Evolutionary conservation across 2,329 filamentous ascomycete species (phyloP).

Genomic region (Microdochium nivale): DNA sequence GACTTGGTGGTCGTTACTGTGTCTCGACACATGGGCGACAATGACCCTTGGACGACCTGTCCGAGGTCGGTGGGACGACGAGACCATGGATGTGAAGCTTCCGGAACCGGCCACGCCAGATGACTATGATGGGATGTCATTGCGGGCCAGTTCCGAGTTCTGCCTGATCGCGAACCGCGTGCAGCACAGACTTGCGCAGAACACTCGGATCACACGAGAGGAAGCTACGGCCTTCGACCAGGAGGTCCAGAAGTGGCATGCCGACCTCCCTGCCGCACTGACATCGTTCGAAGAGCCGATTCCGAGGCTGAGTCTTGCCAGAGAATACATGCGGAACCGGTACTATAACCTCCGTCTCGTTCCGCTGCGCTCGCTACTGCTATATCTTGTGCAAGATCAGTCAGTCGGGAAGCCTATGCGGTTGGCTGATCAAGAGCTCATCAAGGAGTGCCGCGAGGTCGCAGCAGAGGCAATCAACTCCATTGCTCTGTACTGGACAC

Average conservation of each 20-base stretch:
- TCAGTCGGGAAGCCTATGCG: not conserved
- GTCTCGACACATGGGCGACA: not conserved
- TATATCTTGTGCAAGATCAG: conserved; percentile 13
- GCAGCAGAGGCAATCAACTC: conserved; percentile 20
- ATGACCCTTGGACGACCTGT: not conserved
- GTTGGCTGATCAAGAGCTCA: conserved; percentile 9
- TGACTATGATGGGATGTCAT: conserved; percentile 14
- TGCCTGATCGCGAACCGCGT: conserved; percentile 20
- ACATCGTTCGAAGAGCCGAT: conserved; percentile 13
- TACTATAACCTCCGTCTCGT: conserved; percentile 19
- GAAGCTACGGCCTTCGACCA: conserved; percentile 17
- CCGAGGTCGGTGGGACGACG: conserved; percentile 12
- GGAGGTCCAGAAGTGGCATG: conserved; percentile 18
- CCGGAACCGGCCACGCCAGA: conserved; percentile 11
- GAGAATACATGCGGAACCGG: conserved; percentile 19
- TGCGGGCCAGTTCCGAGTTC: conserved; percentile 17
- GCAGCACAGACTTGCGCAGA: conserved; percentile 20
- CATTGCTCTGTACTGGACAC: conserved; percentile 21
- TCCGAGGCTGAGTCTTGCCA: conserved; percentile 14
- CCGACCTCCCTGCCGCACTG: conserved; percentile 11
- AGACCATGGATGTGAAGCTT: conserved; percentile 19
- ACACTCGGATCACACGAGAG: conserved; percentile 11
- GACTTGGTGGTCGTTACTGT: not conserved
- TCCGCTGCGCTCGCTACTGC: conserved; percentile 12
- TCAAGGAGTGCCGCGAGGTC: conserved; percentile 15